Evolutionary conservation across 1,284 basidiomycete species (phyloP), one percentile per base, ranked within the genome.

Genomic region (Tilletia indica): DNA sequence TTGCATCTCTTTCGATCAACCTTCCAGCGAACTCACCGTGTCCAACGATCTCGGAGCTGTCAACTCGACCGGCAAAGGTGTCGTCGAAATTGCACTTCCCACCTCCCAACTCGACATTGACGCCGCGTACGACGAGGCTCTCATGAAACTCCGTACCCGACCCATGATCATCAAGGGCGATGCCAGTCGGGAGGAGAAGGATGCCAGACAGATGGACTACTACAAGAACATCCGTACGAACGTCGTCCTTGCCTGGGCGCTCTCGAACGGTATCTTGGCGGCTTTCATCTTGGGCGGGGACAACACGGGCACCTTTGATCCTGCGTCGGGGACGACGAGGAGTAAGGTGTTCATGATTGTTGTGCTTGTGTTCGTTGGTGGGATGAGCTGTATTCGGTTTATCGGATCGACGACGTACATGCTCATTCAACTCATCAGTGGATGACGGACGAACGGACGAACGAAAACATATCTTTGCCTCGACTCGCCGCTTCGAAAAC

Each of bases 91-190:
- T 71, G 92, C 94, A 77, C 89, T 97, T 78, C 89, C 92, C 2
- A 90, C 92, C 0, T 92, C 92, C 69, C 91, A 92, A 70, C 91
- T 91, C 2, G 94, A 96, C 82, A 90, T 93, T 72, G 93, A 97
- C 81, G 89, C 88, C 56, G 90, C 93, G 31, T 99, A 98, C 83
- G 91, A 94, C 82, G 92, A 95, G 77, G 91, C 94, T 0, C 87
- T 97, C 51, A 88, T 89, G 72, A 93, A 94, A 81, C 87, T 98
- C 56, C 89, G 90, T 68, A 89, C 90, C 47, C 87, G 90, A 36
- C 91, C 75, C 0, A 84, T 85, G 78, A 77, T 85, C 68, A 77
- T 85, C 61, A 77, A 83, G 21, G 82, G 83, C 48, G 77, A 82
- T 12, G 78, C 80, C 11, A 76, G 71, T 54, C 69, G 74, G 58